Evolutionary conservation across 495 filamentous ascomycete species (phyloP), one percentile per base, ranked within the genome.

Genomic region (Letharia columbiana): DNA sequence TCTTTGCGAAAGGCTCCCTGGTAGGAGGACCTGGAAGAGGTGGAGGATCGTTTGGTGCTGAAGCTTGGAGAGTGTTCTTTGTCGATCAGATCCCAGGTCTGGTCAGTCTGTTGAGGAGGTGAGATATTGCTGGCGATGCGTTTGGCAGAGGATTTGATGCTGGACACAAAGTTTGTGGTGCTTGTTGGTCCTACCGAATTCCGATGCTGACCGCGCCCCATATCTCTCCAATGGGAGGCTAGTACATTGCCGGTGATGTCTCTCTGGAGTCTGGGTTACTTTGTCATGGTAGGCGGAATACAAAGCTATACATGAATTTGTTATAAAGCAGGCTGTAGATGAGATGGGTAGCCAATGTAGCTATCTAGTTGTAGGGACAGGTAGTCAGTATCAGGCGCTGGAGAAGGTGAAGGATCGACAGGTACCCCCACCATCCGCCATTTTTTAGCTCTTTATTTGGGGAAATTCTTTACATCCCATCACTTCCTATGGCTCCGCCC

Each of bases 1-100:
- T 57, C 54, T 37, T 57, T 57, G 31, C 33, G 54, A 37, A 62
- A 67, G n/a, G 59, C 17, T 33, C 60, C 62, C 40, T 56, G 63
- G 42, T 42, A 59, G 41, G 69, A 71, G 41, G 64, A 69, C 60
- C 61, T 71, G 17, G 67, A 71, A 31, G 69, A 71, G 47, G 60
- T 64, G 10, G 69, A 71, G 15, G 63, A 68, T 20, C 69, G 69
- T 50, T 69, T 65, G 40, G 64, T 67, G 61, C 67, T 67, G 41
- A 67, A 69, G 39, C 44, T 63, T 17, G 63, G 61, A 54, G 64
- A 50, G 33, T 44, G 61, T n/a, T 59, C 60, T 31, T 65, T 61
- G n/a, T 67, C 66, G 12, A 54, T 33, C 6, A 61, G 49, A 35
- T 52, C 54, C 49, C 56, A 62, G 18, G 62, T 18, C 12, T 63